These are phyloP conservation scores for Antitrichia curtipendula DNA, from an alignment of 225 moss, liverwort and hornwort species.

Conservation along the genomic window DNA sequence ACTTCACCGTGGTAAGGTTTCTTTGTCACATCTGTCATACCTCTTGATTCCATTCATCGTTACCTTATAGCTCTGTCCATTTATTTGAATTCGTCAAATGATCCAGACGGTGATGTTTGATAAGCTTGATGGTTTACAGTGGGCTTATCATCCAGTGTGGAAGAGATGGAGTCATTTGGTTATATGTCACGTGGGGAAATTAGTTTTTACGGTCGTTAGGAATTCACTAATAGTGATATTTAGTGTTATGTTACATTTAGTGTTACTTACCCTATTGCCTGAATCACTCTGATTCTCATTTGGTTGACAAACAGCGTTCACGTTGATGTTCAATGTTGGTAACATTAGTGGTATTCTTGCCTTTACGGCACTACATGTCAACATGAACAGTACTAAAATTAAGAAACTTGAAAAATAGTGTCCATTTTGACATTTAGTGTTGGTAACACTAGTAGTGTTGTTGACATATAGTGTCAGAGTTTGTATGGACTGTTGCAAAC, in stretches of 20 bases:
- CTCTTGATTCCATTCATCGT: background rate
- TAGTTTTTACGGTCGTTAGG: background rate
- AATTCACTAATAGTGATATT: background rate
- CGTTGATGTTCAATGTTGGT: background rate
- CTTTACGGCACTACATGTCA: background rate
- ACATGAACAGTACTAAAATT: background rate
- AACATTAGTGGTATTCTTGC: background rate
- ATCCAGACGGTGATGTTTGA: background rate
- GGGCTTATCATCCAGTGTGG: background rate
- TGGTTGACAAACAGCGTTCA: background rate
- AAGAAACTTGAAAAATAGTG: background rate
- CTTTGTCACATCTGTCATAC: background rate
- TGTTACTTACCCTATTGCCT: background rate
- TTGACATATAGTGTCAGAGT: background rate
- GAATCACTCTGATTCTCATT: background rate
- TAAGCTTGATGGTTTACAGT: background rate
- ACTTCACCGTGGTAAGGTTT: slow-evolving; percentile 11
- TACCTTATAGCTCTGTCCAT: background rate
- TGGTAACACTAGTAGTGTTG: background rate
- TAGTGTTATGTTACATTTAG: background rate
- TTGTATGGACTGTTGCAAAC: background rate
- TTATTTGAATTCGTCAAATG: background rate
- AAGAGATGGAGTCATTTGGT: background rate
- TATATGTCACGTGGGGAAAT: background rate
- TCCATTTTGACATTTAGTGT: background rate